Percentiles rank a stretch among this genome's conserved stretches.
These are phyloP conservation scores for Coemansia asiatica DNA, from an alignment of 192 early-diverging fungal genomes.

Conservation along the genomic window DNA sequence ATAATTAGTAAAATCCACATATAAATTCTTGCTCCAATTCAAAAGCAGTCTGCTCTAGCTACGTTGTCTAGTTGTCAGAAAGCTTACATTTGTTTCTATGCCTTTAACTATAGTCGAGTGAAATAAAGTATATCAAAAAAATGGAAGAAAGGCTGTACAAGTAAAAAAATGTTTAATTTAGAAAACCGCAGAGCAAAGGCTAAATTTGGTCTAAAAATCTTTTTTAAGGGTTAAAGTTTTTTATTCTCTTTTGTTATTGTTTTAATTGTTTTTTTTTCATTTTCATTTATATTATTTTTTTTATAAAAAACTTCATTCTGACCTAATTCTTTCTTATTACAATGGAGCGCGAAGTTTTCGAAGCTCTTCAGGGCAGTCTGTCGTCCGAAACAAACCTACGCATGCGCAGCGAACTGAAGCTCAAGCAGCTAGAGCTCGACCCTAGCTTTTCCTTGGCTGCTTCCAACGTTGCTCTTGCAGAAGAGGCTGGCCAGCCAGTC, in stretches of 20 bases:
- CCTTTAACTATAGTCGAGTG: neutral
- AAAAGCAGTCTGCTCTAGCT: neutral
- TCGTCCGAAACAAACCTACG: slow-evolving; percentile 66
- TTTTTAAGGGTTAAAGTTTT: neutral
- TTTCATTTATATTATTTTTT: slow-evolving; percentile 2
- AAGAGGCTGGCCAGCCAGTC: slow-evolving; percentile 62
- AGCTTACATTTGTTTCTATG: neutral
- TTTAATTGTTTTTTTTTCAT: slow-evolving; percentile 4
- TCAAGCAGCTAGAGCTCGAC: slow-evolving; percentile 64
- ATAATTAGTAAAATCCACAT: too few species aligned
- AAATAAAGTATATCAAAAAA: neutral
- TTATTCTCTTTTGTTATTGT: neutral
- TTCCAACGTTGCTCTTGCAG: slow-evolving; percentile 62
- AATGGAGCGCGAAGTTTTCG: slow-evolving; percentile 73
- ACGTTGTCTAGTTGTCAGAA: too few species aligned
- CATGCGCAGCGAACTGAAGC: slow-evolving; percentile 63
- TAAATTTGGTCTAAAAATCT: slow-evolving; percentile 1
- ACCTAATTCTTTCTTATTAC: slow-evolving; percentile 1
- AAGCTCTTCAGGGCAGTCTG: slow-evolving; percentile 68
- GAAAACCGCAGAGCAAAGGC: too few species aligned
- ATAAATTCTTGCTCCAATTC: neutral
- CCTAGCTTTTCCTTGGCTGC: slow-evolving; percentile 70
- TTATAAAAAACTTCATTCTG: too few species aligned
- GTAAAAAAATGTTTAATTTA: slow-evolving; percentile 1
- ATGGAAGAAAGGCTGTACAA: neutral